A percentile compares a stretch with the other conserved stretches of the same genome.
Evolutionary conservation across 108 stramenopile genomes (phyloP).

Genomic region (Mediolabrus comicus): DNA sequence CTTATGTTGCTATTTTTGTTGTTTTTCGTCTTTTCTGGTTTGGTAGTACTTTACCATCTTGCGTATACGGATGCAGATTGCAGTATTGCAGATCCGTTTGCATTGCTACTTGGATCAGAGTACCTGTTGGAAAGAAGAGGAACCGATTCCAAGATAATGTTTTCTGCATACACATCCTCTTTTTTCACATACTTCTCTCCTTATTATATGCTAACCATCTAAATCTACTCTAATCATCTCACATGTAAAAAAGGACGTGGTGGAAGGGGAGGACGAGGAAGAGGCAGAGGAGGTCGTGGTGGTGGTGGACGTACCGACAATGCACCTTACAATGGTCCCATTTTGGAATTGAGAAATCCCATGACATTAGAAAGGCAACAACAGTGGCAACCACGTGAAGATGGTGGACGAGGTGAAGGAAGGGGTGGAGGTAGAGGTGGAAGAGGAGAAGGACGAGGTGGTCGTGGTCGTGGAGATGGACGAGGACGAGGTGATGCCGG

Average conservation of each 20-base stretch:
- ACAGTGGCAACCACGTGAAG: not conserved
- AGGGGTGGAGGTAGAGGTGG: slow-evolving; percentile 9
- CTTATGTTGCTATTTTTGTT: not conserved
- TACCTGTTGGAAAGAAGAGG: no score
- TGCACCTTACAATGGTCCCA: slow-evolving; percentile 41
- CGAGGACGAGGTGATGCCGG: not conserved
- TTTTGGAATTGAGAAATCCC: slow-evolving; percentile 73
- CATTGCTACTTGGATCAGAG: no score
- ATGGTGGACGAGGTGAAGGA: slow-evolving; percentile 16
- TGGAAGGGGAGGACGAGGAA: slow-evolving; percentile 31
- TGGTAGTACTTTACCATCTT: no score
- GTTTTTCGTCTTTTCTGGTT: not conserved
- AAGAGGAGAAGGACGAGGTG: slow-evolving; percentile 4
- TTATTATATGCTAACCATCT: not conserved
- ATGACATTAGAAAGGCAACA: slow-evolving; percentile 57
- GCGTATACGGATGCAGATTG: no score
- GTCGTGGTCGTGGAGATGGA: slow-evolving; percentile 19
- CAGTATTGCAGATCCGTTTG: no score
- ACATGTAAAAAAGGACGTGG: not conserved
- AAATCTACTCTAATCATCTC: not conserved
- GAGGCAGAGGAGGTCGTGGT: slow-evolving; percentile 27
- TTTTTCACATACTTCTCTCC: no score
- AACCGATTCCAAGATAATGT: no score
- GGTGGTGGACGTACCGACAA: not conserved
- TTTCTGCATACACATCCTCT: no score